A percentile compares a stretch with the other conserved stretches of the same genome.
Conservation (phyloP, 768 basidiomycete species). For the Chlorophyllum brunneum region DNA sequence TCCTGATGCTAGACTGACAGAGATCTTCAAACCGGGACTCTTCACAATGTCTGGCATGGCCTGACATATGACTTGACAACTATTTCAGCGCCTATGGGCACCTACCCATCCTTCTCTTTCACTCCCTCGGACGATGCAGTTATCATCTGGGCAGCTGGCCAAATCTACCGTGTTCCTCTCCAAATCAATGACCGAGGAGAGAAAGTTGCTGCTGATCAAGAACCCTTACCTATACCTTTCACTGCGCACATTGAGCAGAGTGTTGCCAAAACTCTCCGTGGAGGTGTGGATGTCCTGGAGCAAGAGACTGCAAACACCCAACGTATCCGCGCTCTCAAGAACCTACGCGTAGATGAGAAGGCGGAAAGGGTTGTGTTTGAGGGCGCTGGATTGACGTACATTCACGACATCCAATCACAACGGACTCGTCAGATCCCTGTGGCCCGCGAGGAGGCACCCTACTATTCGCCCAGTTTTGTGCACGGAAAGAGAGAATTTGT, state of each 20-base stretch:
- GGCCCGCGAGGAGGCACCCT: conserved; percentile 42
- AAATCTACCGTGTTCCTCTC: conserved; percentile 62
- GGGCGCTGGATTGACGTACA: conserved; percentile 58
- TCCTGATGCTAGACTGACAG: conserved; percentile 39
- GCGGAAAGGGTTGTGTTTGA: conserved; percentile 59
- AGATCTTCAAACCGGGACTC: conserved; percentile 62
- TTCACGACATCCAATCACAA: conserved; percentile 37
- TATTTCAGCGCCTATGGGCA: conserved; percentile 74
- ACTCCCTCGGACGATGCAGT: conserved; percentile 54
- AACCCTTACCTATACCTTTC: conserved; percentile 52
- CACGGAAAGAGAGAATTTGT: conserved; percentile 44
- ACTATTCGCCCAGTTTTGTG: conserved; percentile 71
- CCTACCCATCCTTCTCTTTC: conserved; percentile 75
- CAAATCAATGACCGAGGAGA: conserved; percentile 50
- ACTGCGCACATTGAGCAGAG: conserved; percentile 59
- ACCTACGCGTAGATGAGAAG: conserved; percentile 51
- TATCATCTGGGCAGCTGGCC: conserved; percentile 72
- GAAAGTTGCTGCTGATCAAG: conserved; percentile 33
- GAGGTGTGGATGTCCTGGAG: conserved; percentile 44
- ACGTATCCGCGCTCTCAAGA: conserved; percentile 58
- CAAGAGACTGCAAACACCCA: conserved; percentile 53
- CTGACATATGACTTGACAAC: conserved; percentile 62
- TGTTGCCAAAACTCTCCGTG: conserved; percentile 56
- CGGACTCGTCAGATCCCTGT: conserved; percentile 40
- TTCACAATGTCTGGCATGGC: conserved; percentile 64